Evolutionary conservation across 345 rosid species (phyloP).

Genomic region (Citrus trifoliata): DNA sequence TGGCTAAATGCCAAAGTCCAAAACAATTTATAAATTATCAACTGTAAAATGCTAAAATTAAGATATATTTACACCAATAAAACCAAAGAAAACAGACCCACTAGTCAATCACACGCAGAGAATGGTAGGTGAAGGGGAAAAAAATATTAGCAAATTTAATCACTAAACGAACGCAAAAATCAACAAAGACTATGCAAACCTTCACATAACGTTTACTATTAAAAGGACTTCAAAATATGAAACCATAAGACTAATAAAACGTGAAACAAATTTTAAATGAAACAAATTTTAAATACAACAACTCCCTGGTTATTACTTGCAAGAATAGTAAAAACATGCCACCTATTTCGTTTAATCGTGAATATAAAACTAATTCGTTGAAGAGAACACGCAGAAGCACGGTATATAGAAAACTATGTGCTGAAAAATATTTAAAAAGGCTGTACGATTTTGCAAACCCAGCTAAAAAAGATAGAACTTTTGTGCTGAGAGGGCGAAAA

Average conservation of each 20-base stretch:
- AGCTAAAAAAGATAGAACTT: background rate
- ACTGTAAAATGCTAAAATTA: background rate
- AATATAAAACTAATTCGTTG: too few species aligned
- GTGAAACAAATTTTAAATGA: background rate
- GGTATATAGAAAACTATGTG: too few species aligned
- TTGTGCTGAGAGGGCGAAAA: background rate
- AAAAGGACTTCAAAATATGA: background rate
- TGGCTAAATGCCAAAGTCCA: conserved; percentile 6
- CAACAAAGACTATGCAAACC: background rate
- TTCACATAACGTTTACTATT: background rate
- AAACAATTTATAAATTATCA: background rate
- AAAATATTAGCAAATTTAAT: background rate
- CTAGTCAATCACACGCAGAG: background rate
- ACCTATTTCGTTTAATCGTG: background rate
- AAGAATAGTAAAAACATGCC: background rate
- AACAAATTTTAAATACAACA: too few species aligned
- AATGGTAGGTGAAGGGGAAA: background rate
- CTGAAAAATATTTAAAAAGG: background rate
- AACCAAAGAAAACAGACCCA: background rate
- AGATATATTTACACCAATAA: background rate
- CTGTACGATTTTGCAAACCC: background rate
- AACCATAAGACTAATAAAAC: background rate
- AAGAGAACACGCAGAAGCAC: background rate
- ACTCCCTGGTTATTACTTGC: background rate
- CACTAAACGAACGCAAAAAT: background rate